phyloP scores from a whole-genome alignment of 306 rosid species.

The Quercus rubra region DNA sequence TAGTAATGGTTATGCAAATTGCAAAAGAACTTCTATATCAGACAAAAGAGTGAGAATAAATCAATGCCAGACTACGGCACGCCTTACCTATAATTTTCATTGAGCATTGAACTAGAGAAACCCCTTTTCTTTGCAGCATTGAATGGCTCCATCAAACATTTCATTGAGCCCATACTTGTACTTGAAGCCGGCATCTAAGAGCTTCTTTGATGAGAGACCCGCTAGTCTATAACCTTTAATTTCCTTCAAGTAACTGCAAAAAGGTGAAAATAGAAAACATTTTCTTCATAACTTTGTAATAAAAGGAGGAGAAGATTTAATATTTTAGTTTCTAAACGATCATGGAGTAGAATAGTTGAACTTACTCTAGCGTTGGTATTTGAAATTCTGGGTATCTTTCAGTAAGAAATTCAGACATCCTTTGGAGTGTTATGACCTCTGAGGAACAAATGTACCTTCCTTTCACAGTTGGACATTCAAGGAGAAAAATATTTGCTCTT shows the following conservation, averaged over 20 bases:
- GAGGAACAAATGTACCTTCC: conserved; percentile 67
- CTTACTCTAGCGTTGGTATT: conserved; percentile 59
- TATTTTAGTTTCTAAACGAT: background rate
- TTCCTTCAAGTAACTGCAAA: conserved; percentile 31
- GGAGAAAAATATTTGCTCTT: conserved; percentile 52
- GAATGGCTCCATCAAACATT: conserved; percentile 40
- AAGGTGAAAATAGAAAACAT: background rate
- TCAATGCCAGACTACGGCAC: too few species aligned
- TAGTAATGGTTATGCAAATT: too few species aligned
- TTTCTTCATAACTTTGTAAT: background rate
- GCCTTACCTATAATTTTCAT: background rate
- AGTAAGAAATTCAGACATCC: conserved; percentile 26
- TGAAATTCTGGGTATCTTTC: conserved; percentile 43
- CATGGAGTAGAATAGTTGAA: background rate
- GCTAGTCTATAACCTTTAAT: conserved; percentile 6
- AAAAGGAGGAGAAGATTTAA: background rate
- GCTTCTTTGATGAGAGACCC: conserved; percentile 42
- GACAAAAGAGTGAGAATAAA: too few species aligned
- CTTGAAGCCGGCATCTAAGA: conserved; percentile 45
- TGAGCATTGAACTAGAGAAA: conserved; percentile 24
- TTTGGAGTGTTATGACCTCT: conserved; percentile 22
- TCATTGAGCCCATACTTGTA: conserved; percentile 44
- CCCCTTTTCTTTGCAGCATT: conserved; percentile 41
- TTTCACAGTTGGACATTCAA: conserved; percentile 46
- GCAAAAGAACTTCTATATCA: too few species aligned